Conservation (phyloP, 2,329 filamentous ascomycete species). For the Cordyceps militaris region DNA sequence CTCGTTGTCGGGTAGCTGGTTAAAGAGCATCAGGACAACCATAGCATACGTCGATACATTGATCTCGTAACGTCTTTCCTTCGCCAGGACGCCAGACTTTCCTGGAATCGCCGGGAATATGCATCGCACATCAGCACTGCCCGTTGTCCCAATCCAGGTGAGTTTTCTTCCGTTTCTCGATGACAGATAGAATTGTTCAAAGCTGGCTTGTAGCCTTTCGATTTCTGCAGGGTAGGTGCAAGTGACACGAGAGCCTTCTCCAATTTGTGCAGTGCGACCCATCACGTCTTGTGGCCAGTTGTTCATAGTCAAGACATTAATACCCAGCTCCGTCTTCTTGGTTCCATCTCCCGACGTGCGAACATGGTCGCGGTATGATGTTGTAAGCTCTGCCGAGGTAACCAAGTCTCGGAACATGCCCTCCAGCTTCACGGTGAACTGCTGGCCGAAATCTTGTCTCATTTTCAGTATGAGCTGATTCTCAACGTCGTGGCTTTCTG, state of each 20-base stretch:
- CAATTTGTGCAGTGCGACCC: constrained; percentile 50
- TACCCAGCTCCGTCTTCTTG: constrained; percentile 63
- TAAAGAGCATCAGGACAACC: constrained; percentile 85
- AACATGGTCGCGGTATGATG: constrained; percentile 66
- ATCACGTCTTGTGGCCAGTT: constrained; percentile 93
- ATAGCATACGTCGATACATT: constrained; percentile 91
- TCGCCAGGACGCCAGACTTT: constrained; percentile 54
- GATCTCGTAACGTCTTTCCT: constrained; percentile 74
- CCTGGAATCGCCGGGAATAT: constrained; percentile 65
- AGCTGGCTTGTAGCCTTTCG: constrained; percentile 69
- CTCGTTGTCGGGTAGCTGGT: constrained; percentile 54
- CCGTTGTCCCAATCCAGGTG: constrained; percentile 67
- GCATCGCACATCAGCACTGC: constrained; percentile 80
- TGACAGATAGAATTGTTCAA: constrained; percentile 80
- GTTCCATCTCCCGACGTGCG: constrained; percentile 40
- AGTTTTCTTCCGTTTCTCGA: constrained; percentile 84
- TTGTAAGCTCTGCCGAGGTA: constrained; percentile 74
- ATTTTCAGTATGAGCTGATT: constrained; percentile 94
- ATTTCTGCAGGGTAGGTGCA: constrained; percentile 73
- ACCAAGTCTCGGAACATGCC: constrained; percentile 98
- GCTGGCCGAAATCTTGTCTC: constrained; percentile 93
- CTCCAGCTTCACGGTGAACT: constrained; percentile 88
- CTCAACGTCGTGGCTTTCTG: constrained; percentile 85
- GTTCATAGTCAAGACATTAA: constrained; percentile 85
- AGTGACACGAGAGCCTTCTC: constrained; percentile 32